These are phyloP conservation scores for Scheffersomyces coipomensis DNA, from an alignment of 805 yeast species.

Conservation along the genomic window DNA sequence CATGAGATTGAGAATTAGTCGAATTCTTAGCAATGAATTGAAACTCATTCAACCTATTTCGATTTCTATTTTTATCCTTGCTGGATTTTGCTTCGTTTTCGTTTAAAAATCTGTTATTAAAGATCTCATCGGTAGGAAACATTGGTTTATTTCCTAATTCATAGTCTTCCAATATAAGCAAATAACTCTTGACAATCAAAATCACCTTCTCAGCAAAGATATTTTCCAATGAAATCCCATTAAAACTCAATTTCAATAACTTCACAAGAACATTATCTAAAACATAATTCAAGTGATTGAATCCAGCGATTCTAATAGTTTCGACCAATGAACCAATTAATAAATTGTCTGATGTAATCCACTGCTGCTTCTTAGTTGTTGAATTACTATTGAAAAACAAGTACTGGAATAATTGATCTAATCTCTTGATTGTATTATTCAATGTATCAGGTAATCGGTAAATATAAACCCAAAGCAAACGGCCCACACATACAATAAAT, in stretches of 20 bases:
- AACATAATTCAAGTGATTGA: constrained; percentile 72
- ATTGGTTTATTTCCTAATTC: constrained; percentile 57
- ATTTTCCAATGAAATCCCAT: constrained; percentile 57
- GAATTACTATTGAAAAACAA: constrained; percentile 47
- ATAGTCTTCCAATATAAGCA: constrained; percentile 65
- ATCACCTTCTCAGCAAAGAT: constrained; percentile 69
- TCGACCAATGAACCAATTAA: constrained; percentile 68
- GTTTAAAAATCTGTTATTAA: not conserved
- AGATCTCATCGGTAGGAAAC: constrained; percentile 58
- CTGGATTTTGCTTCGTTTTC: not conserved
- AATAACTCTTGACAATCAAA: constrained; percentile 68
- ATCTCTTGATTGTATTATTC: constrained; percentile 78
- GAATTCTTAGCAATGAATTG: constrained; percentile 41
- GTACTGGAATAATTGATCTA: constrained; percentile 61
- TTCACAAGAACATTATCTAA: constrained; percentile 78
- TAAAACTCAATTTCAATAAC: constrained; percentile 59
- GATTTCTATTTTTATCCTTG: not conserved
- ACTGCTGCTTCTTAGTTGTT: constrained; percentile 59
- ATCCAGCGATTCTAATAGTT: constrained; percentile 75
- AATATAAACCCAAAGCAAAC: constrained; percentile 87
- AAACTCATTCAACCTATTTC: constrained; percentile 24
- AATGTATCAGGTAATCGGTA: constrained; percentile 85
- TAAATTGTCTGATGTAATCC: constrained; percentile 67
- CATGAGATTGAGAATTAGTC: constrained; percentile 57
- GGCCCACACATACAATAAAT: constrained; percentile 61